Conservation (phyloP, 2,329 filamentous ascomycete genomes). For the Apiospora phragmitis region DNA sequence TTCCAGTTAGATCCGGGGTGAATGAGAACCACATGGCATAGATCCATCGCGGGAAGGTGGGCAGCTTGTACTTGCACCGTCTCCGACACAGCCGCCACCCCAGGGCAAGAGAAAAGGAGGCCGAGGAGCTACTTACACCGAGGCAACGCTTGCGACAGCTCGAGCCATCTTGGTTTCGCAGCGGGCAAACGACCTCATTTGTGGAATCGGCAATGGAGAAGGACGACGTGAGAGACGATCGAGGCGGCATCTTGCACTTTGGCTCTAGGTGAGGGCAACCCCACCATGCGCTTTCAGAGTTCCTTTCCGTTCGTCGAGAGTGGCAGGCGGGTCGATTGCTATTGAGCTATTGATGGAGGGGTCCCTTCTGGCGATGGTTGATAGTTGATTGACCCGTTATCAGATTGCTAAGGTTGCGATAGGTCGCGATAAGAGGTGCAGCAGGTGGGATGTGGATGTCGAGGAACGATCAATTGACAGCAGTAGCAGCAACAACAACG, state of each 20-base stretch:
- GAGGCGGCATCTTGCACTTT: slow-evolving; percentile 70
- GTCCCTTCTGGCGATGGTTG: slow-evolving; percentile 2
- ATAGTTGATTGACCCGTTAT: slow-evolving; percentile 8
- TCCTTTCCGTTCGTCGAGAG: not conserved
- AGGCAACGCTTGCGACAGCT: slow-evolving; percentile 97
- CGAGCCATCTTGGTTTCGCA: slow-evolving; percentile 94
- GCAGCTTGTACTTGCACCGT: not conserved
- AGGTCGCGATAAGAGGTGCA: slow-evolving; percentile 7
- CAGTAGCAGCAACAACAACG: not conserved
- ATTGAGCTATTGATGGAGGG: not conserved
- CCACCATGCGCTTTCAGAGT: slow-evolving; percentile 17
- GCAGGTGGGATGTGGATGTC: slow-evolving; percentile 7
- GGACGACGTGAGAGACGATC: slow-evolving; percentile 82
- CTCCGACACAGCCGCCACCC: not conserved
- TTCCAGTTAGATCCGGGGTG: slow-evolving; percentile 20
- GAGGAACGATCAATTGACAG: slow-evolving; percentile 5
- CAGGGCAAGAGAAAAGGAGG: not conserved
- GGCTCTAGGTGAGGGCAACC: slow-evolving; percentile 12
- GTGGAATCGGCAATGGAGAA: slow-evolving; percentile 91
- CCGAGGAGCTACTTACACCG: slow-evolving; percentile 74
- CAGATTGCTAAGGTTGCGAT: slow-evolving; percentile 8
- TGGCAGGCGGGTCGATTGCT: not conserved
- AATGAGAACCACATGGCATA: not conserved
- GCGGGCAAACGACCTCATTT: slow-evolving; percentile 95
- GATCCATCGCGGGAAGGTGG: not conserved